These are phyloP conservation scores for Solanum chiquidenum DNA, from an alignment of 257 asterid genomes.

Conservation along the genomic window DNA sequence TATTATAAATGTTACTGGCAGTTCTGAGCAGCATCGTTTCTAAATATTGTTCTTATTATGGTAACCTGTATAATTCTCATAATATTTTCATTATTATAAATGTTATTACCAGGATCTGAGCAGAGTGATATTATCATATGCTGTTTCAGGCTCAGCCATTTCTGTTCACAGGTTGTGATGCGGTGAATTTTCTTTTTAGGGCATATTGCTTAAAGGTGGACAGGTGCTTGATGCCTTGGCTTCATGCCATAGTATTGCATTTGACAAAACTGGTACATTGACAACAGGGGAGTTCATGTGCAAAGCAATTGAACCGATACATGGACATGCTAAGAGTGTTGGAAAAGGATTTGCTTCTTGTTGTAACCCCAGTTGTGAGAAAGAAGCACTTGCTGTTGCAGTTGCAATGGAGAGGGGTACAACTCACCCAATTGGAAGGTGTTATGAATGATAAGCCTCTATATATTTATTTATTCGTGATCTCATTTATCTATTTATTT, in stretches of 20 bases:
- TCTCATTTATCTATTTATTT: neutral
- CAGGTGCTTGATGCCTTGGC: constrained; percentile 92
- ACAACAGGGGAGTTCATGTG: constrained; percentile 96
- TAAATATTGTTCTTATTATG: neutral
- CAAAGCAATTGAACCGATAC: constrained; percentile 99
- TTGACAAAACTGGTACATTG: constrained; percentile 97
- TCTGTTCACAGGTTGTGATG: neutral
- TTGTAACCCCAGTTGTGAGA: constrained; percentile 92
- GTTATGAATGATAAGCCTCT: neutral
- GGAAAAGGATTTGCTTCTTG: constrained; percentile 43
- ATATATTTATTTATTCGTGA: neutral
- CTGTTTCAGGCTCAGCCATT: neutral
- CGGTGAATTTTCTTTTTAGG: constrained; percentile 38
- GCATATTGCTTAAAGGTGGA: constrained; percentile 94
- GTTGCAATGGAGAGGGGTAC: constrained; percentile 99
- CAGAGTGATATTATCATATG: neutral
- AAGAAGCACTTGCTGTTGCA: constrained; percentile 97
- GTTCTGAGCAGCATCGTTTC: neutral
- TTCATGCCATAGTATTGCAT: constrained; percentile 87
- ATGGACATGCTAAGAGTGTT: constrained; percentile 48
- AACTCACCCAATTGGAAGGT: constrained; percentile 99
- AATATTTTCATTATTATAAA: neutral
- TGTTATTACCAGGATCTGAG: neutral
- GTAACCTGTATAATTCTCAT: neutral
- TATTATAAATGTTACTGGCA: neutral